These are phyloP conservation scores for Geoglossum glabrum DNA, from an alignment of 495 filamentous ascomycete genomes.

Conservation along the genomic window DNA sequence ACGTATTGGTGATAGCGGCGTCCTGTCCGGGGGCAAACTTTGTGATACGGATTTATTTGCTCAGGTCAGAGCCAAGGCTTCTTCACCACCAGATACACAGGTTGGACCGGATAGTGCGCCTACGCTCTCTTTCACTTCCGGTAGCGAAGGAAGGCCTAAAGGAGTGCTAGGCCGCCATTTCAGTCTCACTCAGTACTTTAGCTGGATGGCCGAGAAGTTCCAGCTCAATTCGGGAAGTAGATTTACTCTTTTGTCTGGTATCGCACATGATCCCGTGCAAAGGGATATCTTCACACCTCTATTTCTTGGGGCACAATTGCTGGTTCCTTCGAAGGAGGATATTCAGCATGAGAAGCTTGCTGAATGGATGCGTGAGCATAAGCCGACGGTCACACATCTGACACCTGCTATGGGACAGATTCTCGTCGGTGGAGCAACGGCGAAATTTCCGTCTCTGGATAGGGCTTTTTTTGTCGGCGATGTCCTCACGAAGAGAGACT, in stretches of 20 bases:
- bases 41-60: conserved; percentile 48
- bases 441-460: conserved; percentile 56
- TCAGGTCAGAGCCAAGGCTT: conserved; percentile 28
- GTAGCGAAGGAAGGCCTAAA: conserved; percentile 68
- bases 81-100: conserved; percentile 43
- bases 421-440: conserved; percentile 63
- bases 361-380: conserved; percentile 72
- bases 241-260: conserved; percentile 73
- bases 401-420: conserved; percentile 97
- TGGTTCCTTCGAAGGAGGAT: conserved; percentile 66
- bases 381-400: conserved; percentile 70
- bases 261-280: conserved; percentile 81
- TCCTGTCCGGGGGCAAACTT: conserved; percentile 42
- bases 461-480: conserved; percentile 90
- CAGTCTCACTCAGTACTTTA: conserved; percentile 67
- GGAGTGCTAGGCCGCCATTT: conserved; percentile 82
- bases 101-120: conserved; percentile 84
- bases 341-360: conserved; percentile 79
- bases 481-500: conserved; percentile 72
- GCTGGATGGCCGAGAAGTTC: conserved; percentile 82
- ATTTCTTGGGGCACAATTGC: conserved; percentile 63
- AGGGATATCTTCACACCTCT: conserved; percentile 88
- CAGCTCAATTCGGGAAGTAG: conserved; percentile 48
- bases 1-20: conserved; percentile 52
- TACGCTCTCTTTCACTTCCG: conserved; percentile 70